Conservation (phyloP, 495 filamentous ascomycete genomes). For the Aspergillus egyptiacus region DNA sequence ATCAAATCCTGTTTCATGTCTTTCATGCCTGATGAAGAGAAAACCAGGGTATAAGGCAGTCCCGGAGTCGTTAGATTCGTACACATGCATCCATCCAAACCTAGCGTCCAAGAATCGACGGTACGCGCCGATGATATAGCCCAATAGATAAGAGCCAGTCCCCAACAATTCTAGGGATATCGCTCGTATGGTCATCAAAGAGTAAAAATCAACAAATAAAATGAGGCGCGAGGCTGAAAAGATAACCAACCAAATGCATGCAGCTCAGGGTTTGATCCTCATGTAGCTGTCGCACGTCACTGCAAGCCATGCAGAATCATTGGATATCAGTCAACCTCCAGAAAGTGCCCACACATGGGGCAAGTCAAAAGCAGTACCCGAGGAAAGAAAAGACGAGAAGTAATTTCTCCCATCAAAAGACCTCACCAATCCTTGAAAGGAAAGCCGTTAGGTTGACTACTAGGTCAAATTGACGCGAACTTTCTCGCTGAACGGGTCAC, state of each 20-base stretch:
- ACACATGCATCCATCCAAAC: conserved; percentile 10
- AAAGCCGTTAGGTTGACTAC: conserved; percentile 7
- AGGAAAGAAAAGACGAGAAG: conserved; percentile 1
- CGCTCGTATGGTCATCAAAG: background rate
- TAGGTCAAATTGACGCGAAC: background rate
- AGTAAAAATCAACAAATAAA: conserved; percentile 7
- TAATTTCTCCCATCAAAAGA: background rate
- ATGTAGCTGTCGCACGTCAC: conserved; percentile 16
- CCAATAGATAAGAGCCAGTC: conserved; percentile 1
- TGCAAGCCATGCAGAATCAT: conserved; percentile 12
- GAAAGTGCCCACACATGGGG: background rate
- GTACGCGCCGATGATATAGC: conserved; percentile 11
- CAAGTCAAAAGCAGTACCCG: background rate
- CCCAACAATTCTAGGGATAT: conserved; percentile 1
- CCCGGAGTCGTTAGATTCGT: conserved; percentile 13
- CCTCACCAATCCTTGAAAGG: conserved; percentile 1
- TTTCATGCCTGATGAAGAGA: conserved; percentile 1
- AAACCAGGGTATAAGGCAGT: conserved; percentile 5
- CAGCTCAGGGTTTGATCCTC: conserved; percentile 12
- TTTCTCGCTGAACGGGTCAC: background rate
- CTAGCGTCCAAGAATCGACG: conserved; percentile 7
- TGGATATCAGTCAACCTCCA: conserved; percentile 4
- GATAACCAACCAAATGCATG: conserved; percentile 14
- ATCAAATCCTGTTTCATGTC: background rate
- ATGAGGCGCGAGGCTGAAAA: conserved; percentile 10